Percentiles rank a stretch among this genome's conserved stretches.
Evolutionary conservation across 2,329 filamentous ascomycete genomes (phyloP).

Genomic region (Emergomyces orientalis): DNA sequence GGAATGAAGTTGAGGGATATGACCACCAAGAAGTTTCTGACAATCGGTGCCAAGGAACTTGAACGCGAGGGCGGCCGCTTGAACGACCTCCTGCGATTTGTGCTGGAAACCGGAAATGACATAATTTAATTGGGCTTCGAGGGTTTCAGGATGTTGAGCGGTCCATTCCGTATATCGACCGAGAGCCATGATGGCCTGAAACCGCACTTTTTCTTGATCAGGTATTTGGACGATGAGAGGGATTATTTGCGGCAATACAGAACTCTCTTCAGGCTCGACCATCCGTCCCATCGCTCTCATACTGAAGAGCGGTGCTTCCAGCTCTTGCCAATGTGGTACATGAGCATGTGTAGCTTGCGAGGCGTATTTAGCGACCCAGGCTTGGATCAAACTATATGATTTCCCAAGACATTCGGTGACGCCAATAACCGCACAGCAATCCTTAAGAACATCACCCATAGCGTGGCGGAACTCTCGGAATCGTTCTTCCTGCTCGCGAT

Average conservation of each 20-base stretch:
- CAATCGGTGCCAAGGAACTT: conserved; percentile 97
- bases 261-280: conserved; percentile 80
- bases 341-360: conserved; percentile 60
- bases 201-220: conserved; percentile 93
- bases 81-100: conserved; percentile 78
- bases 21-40: conserved; percentile 70
- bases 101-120: conserved; percentile 89
- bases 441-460: conserved; percentile 96
- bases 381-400: conserved; percentile 72
- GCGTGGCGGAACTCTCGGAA: conserved; percentile 93
- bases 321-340: conserved; percentile 90
- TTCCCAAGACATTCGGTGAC: conserved; percentile 85
- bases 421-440: conserved; percentile 92
- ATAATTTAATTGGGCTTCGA: conserved; percentile 89
- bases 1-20: conserved; percentile 75
- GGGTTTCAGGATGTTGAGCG: conserved; percentile 79
- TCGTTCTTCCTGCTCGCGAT: conserved; percentile 90
- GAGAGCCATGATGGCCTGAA: conserved; percentile 95
- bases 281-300: conserved; percentile 94
- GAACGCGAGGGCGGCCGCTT: conserved; percentile 85
- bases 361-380: conserved; percentile 79
- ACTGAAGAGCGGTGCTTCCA: conserved; percentile 90
- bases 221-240: conserved; percentile 90
- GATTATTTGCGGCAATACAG: conserved; percentile 84
- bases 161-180: conserved; percentile 98